Percentiles rank a stretch among this genome's conserved stretches.
phyloP scores from a whole-genome alignment of 2,329 filamentous ascomycete species.

The Drechslerella dactyloides region DNA sequence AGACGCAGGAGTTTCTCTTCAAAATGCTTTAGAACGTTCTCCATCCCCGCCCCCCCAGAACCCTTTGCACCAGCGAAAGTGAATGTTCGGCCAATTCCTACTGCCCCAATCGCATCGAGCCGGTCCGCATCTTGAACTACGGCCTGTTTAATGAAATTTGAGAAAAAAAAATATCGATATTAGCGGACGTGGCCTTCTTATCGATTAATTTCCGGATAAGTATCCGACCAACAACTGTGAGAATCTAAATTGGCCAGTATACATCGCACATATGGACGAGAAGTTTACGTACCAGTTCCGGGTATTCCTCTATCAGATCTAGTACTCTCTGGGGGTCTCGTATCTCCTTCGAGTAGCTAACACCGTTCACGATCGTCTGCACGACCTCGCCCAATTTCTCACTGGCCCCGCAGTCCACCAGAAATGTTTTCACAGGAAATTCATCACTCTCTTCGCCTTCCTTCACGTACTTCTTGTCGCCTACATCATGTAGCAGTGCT shows the following conservation, averaged over 20 bases:
- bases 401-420: constrained; percentile 66
- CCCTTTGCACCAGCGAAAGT: constrained; percentile 73
- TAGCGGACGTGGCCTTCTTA: background rate
- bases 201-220: constrained; percentile 1
- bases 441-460: constrained; percentile 59
- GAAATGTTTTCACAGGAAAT: constrained; percentile 65
- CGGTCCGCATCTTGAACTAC: constrained; percentile 92
- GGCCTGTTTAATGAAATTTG: constrained; percentile 58
- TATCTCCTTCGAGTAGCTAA: constrained; percentile 78
- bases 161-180: background rate
- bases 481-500: constrained; percentile 84
- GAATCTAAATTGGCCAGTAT: no score
- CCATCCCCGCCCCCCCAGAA: constrained; percentile 62
- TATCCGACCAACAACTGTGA: background rate
- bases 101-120: constrained; percentile 85
- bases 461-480: constrained; percentile 77
- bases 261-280: background rate
- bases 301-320: constrained; percentile 69
- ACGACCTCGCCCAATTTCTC: constrained; percentile 69
- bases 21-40: constrained; percentile 75
- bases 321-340: constrained; percentile 68
- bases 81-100: constrained; percentile 81
- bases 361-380: constrained; percentile 74
- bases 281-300: constrained; percentile 65
- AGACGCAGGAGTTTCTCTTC: constrained; percentile 75